Evolutionary conservation across 306 rosid genomes (phyloP).

Genomic region (Castanea crenata): DNA sequence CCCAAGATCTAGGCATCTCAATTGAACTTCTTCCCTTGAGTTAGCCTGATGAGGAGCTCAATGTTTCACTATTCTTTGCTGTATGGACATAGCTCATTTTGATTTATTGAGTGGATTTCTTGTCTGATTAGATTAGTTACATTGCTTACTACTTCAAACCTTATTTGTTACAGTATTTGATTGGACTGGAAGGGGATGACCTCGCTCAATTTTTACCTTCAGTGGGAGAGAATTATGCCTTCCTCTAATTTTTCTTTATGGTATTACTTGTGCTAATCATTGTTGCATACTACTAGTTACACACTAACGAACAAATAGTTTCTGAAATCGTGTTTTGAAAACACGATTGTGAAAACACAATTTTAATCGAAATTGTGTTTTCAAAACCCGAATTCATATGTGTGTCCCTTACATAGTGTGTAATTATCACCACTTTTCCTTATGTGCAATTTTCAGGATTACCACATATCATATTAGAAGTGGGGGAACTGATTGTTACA

Average conservation of each 20-base stretch:
- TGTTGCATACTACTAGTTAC: too few relatives aligned
- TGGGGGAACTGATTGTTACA: conserved; percentile 1
- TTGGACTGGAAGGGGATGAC: conserved; percentile 69
- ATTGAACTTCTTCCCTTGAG: conserved; percentile 88
- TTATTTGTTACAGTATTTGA: conserved; percentile 57
- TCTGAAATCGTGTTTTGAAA: too few relatives aligned
- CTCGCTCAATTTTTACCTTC: conserved; percentile 59
- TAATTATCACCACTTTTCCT: neutral
- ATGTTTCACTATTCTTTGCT: conserved; percentile 64
- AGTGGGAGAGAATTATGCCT: conserved; percentile 62
- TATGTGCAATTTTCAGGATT: conserved; percentile 9
- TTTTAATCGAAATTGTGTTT: too few relatives aligned
- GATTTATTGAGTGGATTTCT: conserved; percentile 9
- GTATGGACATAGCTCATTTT: conserved; percentile 45
- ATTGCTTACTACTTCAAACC: conserved; percentile 16
- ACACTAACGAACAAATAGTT: too few relatives aligned
- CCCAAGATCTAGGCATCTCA: conserved; percentile 86
- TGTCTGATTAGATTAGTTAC: neutral
- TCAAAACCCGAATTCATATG: too few relatives aligned
- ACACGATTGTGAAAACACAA: too few relatives aligned
- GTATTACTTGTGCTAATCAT: neutral
- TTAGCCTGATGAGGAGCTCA: conserved; percentile 47
- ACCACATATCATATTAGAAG: conserved; percentile 11
- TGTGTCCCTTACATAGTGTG: too few relatives aligned
- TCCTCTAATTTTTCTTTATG: conserved; percentile 2